phyloP scores from a whole-genome alignment of 2,329 filamentous ascomycete genomes.

The Coniochaeta sp. region DNA sequence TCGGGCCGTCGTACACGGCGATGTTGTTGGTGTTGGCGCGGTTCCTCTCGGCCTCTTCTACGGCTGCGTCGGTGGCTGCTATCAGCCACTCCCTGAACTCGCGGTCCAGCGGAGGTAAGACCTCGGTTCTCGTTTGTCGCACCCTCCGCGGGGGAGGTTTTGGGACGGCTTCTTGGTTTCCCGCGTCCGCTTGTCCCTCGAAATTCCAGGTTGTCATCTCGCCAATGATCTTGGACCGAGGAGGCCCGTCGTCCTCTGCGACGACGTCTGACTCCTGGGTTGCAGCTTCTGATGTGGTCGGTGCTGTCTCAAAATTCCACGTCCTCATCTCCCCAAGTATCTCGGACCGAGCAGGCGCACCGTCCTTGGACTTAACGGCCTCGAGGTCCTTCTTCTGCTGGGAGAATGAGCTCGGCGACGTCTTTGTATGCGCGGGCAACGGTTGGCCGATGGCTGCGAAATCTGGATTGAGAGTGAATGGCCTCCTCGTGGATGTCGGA shows the following conservation, averaged over 20 bases:
- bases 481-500: not conserved
- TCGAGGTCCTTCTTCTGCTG: not conserved
- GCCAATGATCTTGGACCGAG: not conserved
- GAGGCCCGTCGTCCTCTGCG: not conserved
- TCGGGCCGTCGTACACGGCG: constrained; percentile 5
- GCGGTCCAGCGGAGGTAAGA: constrained; percentile 1
- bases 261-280: not conserved
- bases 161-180: not conserved
- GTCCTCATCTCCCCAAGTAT: not conserved
- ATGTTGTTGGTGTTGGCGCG: not conserved
- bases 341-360: not conserved
- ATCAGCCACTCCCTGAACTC: constrained; percentile 8
- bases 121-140: not conserved
- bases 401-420: not conserved
- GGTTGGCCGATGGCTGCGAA: not conserved
- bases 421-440: not conserved
- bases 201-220: not conserved
- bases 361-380: not conserved
- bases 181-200: not conserved
- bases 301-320: not conserved
- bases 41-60: not conserved
- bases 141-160: not conserved
- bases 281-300: not conserved
- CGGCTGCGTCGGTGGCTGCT: not conserved
- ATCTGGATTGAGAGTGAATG: not conserved